A percentile compares a stretch with the other conserved stretches of the same genome.
These are phyloP conservation scores for Chrysanthemum makinoi DNA, from an alignment of 129 eudicot genomes.

Conservation along the genomic window DNA sequence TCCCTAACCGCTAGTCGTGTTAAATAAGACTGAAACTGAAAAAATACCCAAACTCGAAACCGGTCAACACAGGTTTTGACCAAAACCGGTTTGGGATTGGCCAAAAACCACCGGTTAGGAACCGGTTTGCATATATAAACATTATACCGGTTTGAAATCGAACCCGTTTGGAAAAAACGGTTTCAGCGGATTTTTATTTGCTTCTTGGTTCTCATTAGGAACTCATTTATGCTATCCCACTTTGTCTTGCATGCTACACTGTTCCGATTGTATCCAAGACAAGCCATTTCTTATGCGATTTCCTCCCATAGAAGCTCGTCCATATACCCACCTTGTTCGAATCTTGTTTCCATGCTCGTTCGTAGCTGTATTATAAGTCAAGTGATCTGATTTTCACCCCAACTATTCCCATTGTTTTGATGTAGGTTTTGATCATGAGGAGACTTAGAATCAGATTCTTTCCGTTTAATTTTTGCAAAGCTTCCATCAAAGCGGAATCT, in stretches of 20 bases:
- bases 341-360: slow-evolving; percentile 63
- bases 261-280: slow-evolving; percentile 59
- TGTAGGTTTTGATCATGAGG: slow-evolving; percentile 14
- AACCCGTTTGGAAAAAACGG: too few species aligned
- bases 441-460: slow-evolving; percentile 30
- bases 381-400: slow-evolving; percentile 73
- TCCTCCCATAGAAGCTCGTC: slow-evolving; percentile 82
- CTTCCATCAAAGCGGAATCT: slow-evolving; percentile 76
- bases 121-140: too few species aligned
- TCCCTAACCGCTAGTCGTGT: slow-evolving; percentile 29
- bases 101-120: too few species aligned
- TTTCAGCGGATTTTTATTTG: too few species aligned
- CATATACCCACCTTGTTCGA: slow-evolving; percentile 45
- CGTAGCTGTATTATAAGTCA: slow-evolving; percentile 63
- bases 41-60: too few species aligned
- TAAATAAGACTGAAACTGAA: too few species aligned
- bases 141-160: too few species aligned
- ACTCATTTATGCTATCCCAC: slow-evolving; percentile 67
- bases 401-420: slow-evolving; percentile 22
- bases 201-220: slow-evolving; percentile 49
- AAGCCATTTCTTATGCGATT: slow-evolving; percentile 59
- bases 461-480: slow-evolving; percentile 61
- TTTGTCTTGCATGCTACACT: slow-evolving; percentile 58
- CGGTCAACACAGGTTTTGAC: too few species aligned
- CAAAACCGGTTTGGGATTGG: too few species aligned